These are phyloP conservation scores for Tetraselmis striata DNA, from an alignment of 139 green algal species.

Conservation along the genomic window DNA sequence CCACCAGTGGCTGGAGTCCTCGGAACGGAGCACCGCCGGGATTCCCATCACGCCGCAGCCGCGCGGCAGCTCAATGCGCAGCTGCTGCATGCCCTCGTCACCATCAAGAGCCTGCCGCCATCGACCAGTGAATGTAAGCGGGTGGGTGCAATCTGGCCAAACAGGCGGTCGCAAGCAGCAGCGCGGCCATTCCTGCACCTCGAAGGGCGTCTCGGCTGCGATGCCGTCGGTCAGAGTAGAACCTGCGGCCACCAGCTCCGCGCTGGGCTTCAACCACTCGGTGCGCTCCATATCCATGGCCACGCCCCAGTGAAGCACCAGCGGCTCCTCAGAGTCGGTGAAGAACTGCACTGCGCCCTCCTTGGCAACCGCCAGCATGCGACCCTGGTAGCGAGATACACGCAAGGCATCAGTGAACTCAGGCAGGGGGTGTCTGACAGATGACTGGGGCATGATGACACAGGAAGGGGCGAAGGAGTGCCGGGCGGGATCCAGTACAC, in stretches of 20 bases:
- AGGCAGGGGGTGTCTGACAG: no score
- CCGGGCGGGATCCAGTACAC: no score
- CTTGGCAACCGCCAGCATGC: neutral
- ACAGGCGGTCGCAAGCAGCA: no score
- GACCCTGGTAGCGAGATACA: no score
- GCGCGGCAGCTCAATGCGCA: neutral
- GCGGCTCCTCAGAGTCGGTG: conserved; percentile 49
- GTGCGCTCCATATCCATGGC: conserved; percentile 23
- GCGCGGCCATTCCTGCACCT: no score
- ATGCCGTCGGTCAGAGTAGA: conserved; percentile 10
- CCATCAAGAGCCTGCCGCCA: conserved; percentile 12
- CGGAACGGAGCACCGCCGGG: neutral
- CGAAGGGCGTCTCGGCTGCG: conserved; percentile 53
- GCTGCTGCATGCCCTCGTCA: neutral
- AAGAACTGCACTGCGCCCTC: conserved; percentile 28
- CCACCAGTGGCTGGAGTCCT: neutral
- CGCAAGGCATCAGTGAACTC: no score
- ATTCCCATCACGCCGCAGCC: neutral
- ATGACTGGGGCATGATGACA: no score
- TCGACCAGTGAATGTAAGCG: neutral
- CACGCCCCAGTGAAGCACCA: conserved; percentile 85
- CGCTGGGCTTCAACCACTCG: conserved; percentile 36
- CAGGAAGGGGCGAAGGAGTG: no score
- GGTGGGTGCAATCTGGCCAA: neutral
- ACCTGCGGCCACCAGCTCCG: conserved; percentile 19